phyloP scores from a whole-genome alignment of 2,329 filamentous ascomycete genomes.

The Zymoseptoria crescenta region DNA sequence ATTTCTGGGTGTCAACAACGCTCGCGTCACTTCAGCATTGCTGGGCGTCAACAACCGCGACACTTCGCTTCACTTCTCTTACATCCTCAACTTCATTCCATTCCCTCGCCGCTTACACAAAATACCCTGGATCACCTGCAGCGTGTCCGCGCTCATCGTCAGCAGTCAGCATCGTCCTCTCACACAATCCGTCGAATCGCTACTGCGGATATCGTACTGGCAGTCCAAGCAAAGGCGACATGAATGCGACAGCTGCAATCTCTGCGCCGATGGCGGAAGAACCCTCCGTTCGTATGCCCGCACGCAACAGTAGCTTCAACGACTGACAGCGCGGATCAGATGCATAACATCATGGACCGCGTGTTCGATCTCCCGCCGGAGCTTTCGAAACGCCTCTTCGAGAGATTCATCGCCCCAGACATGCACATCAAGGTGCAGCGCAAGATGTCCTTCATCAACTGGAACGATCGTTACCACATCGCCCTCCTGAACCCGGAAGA shows the following conservation, averaged over 20 bases:
- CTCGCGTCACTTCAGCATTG: background rate
- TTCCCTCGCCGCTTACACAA: no score
- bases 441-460: background rate
- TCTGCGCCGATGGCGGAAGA: background rate
- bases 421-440: background rate
- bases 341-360: background rate
- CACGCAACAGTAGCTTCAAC: background rate
- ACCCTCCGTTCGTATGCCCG: background rate
- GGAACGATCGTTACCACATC: background rate
- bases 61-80: background rate
- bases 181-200: no score
- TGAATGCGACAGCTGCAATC: background rate
- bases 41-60: background rate
- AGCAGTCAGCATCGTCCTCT: no score
- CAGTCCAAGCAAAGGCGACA: no score
- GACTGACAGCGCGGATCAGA: background rate
- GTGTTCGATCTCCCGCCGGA: background rate
- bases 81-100: no score
- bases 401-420: background rate
- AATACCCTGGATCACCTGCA: no score
- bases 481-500: background rate
- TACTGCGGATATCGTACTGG: no score
- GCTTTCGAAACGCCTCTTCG: background rate
- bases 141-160: no score
- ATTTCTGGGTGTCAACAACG: background rate